Conservation (phyloP, 1,284 basidiomycete species). For the Tylopilus sp. region DNA sequence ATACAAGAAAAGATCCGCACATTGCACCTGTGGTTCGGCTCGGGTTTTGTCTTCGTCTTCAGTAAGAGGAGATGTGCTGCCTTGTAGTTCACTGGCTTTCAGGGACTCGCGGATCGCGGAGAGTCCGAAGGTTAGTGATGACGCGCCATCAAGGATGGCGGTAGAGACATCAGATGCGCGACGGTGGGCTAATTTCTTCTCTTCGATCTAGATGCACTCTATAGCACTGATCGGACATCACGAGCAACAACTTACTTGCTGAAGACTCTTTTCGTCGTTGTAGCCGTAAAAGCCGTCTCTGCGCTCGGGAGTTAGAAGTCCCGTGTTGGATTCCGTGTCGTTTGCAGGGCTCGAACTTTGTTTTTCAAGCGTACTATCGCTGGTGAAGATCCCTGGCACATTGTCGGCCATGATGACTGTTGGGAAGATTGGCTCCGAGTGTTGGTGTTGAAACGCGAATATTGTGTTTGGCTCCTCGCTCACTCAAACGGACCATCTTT, state of each 20-base stretch:
- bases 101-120: slow-evolving; percentile 48
- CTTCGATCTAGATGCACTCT: slow-evolving; percentile 62
- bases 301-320: slow-evolving; percentile 61
- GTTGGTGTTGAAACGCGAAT: slow-evolving; percentile 15
- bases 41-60: slow-evolving; percentile 52
- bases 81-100: slow-evolving; percentile 31
- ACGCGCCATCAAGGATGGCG: slow-evolving; percentile 50
- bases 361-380: slow-evolving; percentile 12
- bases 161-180: slow-evolving; percentile 50
- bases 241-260: slow-evolving; percentile 60
- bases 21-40: slow-evolving; percentile 39
- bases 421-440: slow-evolving; percentile 15
- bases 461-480: too few relatives aligned
- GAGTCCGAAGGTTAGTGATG: slow-evolving; percentile 52
- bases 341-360: slow-evolving; percentile 16
- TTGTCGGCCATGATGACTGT: slow-evolving; percentile 29
- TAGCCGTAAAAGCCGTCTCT: slow-evolving; percentile 79
- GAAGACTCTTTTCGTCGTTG: slow-evolving; percentile 72
- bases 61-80: slow-evolving; percentile 38
- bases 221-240: slow-evolving; percentile 6
- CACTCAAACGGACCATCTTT: too few relatives aligned
- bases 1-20: slow-evolving; percentile 22
- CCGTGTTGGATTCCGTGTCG: slow-evolving; percentile 31
- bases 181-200: slow-evolving; percentile 70
- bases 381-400: slow-evolving; percentile 4